Evolutionary conservation across 2,329 filamentous ascomycete genomes (phyloP).

Genomic region (Elsinoe necatrix): DNA sequence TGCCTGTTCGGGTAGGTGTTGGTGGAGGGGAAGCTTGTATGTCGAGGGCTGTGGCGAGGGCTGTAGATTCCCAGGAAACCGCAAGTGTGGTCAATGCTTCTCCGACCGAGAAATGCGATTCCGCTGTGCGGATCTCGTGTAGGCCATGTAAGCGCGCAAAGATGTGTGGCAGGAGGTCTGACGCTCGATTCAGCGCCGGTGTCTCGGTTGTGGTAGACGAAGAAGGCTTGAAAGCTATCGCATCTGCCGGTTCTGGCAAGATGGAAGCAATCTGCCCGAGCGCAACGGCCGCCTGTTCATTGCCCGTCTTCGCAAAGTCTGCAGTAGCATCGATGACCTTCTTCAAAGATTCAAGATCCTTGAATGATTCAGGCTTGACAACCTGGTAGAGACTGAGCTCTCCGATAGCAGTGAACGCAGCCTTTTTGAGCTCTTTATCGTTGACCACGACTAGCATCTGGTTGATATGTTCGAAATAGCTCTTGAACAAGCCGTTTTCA

Average conservation of each 20-base stretch:
- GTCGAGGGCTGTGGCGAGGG: slow-evolving; percentile 66
- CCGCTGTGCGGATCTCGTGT: slow-evolving; percentile 75
- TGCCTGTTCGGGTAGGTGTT: slow-evolving; percentile 29
- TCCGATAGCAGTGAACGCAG: slow-evolving; percentile 49
- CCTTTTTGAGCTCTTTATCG: slow-evolving; percentile 50
- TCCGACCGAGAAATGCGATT: slow-evolving; percentile 83
- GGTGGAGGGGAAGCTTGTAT: slow-evolving; percentile 51
- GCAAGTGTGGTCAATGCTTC: slow-evolving; percentile 75
- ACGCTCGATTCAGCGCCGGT: slow-evolving; percentile 19
- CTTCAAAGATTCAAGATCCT: slow-evolving; percentile 19
- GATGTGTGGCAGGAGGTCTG: slow-evolving; percentile 46
- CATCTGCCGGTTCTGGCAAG: slow-evolving; percentile 37
- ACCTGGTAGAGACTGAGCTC: slow-evolving; percentile 54
- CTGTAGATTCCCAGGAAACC: slow-evolving; percentile 74
- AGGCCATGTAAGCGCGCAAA: slow-evolving; percentile 63
- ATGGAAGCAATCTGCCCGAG: slow-evolving; percentile 69
- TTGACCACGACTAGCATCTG: slow-evolving; percentile 46
- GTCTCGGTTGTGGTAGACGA: not conserved
- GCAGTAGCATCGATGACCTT: slow-evolving; percentile 54
- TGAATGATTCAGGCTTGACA: slow-evolving; percentile 36
- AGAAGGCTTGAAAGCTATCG: slow-evolving; percentile 20
- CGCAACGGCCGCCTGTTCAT: slow-evolving; percentile 71
- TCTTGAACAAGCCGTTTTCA: slow-evolving; percentile 26
- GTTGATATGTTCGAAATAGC: slow-evolving; percentile 39
- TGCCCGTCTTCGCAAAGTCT: slow-evolving; percentile 65